Evolutionary conservation across 352 stramenopile genomes (phyloP), one percentile per base, ranked within the genome.

Genomic region (Salisapilia sapeloensis): DNA sequence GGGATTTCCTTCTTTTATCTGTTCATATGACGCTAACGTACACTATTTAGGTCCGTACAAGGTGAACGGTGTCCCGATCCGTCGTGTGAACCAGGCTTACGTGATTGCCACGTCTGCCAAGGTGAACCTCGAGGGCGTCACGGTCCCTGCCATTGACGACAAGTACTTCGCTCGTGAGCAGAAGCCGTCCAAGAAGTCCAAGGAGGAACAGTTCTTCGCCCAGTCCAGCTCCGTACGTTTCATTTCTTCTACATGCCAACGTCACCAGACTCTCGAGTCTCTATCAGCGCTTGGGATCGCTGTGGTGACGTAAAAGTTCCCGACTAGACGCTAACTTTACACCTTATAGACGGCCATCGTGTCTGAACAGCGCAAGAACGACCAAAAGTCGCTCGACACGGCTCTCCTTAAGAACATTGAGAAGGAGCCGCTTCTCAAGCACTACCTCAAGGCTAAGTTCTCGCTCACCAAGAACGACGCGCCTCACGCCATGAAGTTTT

Each of bases 401-500:
- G 77, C 63, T 29, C 53, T 96, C 36, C 38, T 84, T 33, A 90
- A 89, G 64, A 75, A 78, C 51, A 50, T 92, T 28, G 75, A 83
- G 37, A 64, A 62, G 24, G 78, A 87, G 44, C 66, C 76, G 29
- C 92, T 98, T 74, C 74, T 99, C 49, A 97, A 98, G 67, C 84
- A 77, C 34, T 99, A 99, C 85, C 60, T 99, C 47, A 93, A 95
- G 48, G 90, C 90, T 31, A 96, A 95, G 55, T 99, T 99, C 72
- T 91, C 84, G 46, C 65, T 99, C 34, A 94, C 65, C 46, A 97
- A 97, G 57, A 92, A 85, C 57, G 93, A 99, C 61, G 89, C 85
- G 43, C 93, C 87, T 27, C 96, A 99, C 77, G 87, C 96, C 42
- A 95, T 99, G 70, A 92, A 97, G 60, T 99, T 99, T 64, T 99